These are phyloP conservation scores for Aspergillus arachidicola DNA, from an alignment of 2,329 filamentous ascomycete species.

Conservation along the genomic window DNA sequence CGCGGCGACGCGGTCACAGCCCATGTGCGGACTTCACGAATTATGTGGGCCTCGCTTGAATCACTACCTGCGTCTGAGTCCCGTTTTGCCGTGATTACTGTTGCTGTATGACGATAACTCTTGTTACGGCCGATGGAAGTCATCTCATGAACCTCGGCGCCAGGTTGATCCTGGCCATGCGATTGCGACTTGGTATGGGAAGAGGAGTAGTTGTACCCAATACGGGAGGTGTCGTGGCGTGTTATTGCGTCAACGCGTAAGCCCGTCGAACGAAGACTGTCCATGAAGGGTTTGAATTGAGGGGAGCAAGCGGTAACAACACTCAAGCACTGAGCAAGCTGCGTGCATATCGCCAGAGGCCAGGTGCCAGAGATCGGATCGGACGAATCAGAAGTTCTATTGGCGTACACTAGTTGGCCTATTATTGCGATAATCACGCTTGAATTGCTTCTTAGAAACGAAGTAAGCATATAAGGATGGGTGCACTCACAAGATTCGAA, in stretches of 20 bases:
- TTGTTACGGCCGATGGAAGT: neutral
- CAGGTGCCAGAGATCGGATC: neutral
- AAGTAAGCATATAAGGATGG: neutral
- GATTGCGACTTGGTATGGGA: constrained; percentile 8
- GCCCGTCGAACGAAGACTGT: neutral
- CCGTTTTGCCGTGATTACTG: constrained; percentile 11
- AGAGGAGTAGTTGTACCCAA: neutral
- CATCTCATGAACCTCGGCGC: neutral
- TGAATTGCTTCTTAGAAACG: neutral
- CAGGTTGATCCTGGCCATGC: neutral
- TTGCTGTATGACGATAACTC: constrained; percentile 13
- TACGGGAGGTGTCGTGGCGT: neutral
- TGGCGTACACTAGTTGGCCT: neutral
- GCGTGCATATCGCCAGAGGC: neutral
- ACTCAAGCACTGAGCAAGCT: neutral
- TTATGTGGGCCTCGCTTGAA: constrained; percentile 29
- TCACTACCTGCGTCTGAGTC: constrained; percentile 30
- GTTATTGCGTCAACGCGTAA: neutral
- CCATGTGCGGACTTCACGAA: constrained; percentile 29
- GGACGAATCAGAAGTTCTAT: neutral
- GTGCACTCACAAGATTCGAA: neutral
- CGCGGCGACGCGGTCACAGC: constrained; percentile 21
- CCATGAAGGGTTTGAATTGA: neutral
- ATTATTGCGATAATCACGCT: neutral
- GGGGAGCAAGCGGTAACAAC: neutral